These are phyloP conservation scores for Ziziphus jujuba DNA, from an alignment of 306 rosid genomes.

Conservation along the genomic window DNA sequence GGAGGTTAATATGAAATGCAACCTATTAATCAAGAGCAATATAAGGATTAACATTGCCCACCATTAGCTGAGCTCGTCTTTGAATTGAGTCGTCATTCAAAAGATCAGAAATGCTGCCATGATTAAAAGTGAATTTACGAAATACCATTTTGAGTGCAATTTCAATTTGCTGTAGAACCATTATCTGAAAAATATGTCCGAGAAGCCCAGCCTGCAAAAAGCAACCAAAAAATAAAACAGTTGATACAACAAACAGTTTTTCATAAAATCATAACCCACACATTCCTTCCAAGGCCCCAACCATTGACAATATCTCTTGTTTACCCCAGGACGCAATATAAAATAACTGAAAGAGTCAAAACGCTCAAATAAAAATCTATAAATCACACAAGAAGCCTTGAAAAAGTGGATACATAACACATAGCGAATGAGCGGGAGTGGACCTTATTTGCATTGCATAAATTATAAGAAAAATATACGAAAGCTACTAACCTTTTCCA, in stretches of 20 bases:
- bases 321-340: slow-evolving; percentile 23
- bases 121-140: slow-evolving; percentile 80
- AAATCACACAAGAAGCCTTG: slow-evolving; percentile 10
- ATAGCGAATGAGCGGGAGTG: not conserved
- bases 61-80: slow-evolving; percentile 62
- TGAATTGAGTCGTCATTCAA: slow-evolving; percentile 37
- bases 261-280: slow-evolving; percentile 7
- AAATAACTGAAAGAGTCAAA: slow-evolving; percentile 1
- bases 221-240: not conserved
- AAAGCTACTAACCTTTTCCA: slow-evolving; percentile 64
- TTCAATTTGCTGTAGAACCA: slow-evolving; percentile 96
- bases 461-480: slow-evolving; percentile 7
- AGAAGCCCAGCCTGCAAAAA: slow-evolving; percentile 86
- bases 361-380: slow-evolving; percentile 20
- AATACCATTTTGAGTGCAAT: slow-evolving; percentile 98
- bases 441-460: not conserved
- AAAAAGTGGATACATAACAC: not conserved
- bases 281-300: slow-evolving; percentile 12
- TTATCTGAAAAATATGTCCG: slow-evolving; percentile 85
- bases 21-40: slow-evolving; percentile 19
- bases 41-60: slow-evolving; percentile 38
- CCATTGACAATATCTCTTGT: slow-evolving; percentile 4
- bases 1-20: no score
- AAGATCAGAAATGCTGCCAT: slow-evolving; percentile 49
- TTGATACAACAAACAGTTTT: slow-evolving; percentile 6